Conservation (phyloP, 2,329 filamentous ascomycete species). For the Fusarium fracticaudum region DNA sequence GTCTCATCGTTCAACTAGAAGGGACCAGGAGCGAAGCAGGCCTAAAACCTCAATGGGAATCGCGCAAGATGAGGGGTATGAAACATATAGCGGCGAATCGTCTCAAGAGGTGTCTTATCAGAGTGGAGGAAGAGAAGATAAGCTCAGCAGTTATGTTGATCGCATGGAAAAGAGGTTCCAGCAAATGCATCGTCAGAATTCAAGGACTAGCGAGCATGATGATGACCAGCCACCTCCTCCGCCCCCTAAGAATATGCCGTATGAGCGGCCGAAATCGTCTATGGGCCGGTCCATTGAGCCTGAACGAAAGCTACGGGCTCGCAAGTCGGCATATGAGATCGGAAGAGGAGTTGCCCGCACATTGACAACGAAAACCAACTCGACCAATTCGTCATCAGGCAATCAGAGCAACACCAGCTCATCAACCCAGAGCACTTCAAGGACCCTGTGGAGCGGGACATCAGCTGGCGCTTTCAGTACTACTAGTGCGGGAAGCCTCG, state of each 20-base stretch:
- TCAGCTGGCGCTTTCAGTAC: conserved; percentile 93
- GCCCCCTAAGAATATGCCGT: conserved; percentile 60
- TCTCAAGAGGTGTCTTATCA: conserved; percentile 59
- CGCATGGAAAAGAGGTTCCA: conserved; percentile 88
- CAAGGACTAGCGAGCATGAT: conserved; percentile 52
- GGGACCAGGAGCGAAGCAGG: conserved; percentile 41
- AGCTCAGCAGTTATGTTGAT: conserved; percentile 87
- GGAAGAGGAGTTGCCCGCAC: conserved; percentile 77
- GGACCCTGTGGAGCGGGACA: conserved; percentile 91
- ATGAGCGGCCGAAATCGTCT: conserved; percentile 68
- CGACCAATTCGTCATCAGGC: conserved; percentile 79
- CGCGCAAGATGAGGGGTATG: conserved; percentile 69
- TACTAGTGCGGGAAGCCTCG: conserved; percentile 93
- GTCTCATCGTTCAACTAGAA: conserved; percentile 42
- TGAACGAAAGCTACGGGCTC: conserved; percentile 64
- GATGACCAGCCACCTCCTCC: conserved; percentile 70
- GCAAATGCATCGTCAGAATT: conserved; percentile 72
- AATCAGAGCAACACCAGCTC: conserved; percentile 77
- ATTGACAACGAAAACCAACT: conserved; percentile 87
- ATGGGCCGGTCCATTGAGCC: conserved; percentile 55
- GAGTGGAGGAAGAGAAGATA: conserved; percentile 58
- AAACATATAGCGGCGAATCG: conserved; percentile 65
- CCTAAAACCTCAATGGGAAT: conserved; percentile 82
- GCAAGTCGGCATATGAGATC: conserved; percentile 83
- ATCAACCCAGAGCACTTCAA: conserved; percentile 80